These are phyloP conservation scores for Dipodascus albidus DNA, from an alignment of 805 yeast genomes.

Conservation along the genomic window DNA sequence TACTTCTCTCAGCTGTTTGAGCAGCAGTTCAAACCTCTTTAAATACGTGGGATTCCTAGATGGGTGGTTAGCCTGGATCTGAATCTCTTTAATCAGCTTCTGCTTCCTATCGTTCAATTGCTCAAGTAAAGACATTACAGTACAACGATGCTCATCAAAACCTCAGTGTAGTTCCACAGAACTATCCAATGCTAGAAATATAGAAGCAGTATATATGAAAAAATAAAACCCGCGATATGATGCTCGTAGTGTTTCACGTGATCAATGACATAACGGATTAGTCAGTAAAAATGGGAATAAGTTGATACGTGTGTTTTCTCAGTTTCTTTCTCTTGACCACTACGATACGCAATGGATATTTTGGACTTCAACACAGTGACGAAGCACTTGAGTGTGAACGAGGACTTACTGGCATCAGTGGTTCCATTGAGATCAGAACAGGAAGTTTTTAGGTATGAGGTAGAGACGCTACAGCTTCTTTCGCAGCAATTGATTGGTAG, in stretches of 20 bases:
- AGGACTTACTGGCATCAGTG: background rate
- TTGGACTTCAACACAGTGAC: background rate
- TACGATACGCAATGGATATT: background rate
- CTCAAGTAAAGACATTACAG: background rate
- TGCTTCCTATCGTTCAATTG: background rate
- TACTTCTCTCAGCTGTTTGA: background rate
- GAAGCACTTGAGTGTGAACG: background rate
- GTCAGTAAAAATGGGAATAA: no score
- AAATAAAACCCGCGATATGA: no score
- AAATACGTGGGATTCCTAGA: background rate
- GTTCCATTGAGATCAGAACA: background rate
- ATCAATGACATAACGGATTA: no score
- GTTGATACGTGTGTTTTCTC: background rate
- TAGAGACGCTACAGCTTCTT: constrained; percentile 22
- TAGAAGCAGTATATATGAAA: no score
- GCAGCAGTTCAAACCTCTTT: background rate
- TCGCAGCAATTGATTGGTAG: constrained; percentile 20
- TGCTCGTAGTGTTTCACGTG: no score
- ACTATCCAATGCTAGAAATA: no score
- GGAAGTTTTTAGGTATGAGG: constrained; percentile 14
- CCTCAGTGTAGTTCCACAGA: no score
- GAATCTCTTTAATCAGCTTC: background rate
- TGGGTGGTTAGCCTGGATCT: background rate
- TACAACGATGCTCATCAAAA: no score
- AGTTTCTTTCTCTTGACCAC: background rate